Base-by-base conservation (phyloP, 2,329 filamentous ascomycete genomes). In the Chaetomiaceae sp. region DNA sequence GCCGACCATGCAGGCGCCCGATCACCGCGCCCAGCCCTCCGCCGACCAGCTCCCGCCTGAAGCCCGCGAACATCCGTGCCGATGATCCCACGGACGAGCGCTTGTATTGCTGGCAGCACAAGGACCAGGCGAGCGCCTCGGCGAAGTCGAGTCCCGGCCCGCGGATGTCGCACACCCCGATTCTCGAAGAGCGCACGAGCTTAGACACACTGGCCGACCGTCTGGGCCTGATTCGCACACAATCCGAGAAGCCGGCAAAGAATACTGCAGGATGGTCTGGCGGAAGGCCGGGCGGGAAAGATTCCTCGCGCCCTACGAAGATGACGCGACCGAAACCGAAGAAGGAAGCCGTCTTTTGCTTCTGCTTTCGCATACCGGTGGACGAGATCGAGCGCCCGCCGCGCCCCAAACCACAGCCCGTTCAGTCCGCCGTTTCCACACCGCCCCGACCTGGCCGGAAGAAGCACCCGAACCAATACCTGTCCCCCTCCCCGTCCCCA, bases 71-170 rank as follows among this genome's bases (percentile, higher is more conserved):
- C 18, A 58, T 66, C 12, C 62, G 68, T 58, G 66, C 70, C 6
- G 67, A 70, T 45, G 74, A 80, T 50, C 73, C 76, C 2, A 68
- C 71, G 47, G 74, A 79, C 38, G 75, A 80, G 50, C 72, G 68
- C n/a, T 76, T 83, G 40, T 96, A 89, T 68, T 97, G 91, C 72
- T 95, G 87, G 85, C 89, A 96, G 64, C 93, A 98, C 70, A 90
- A 87, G 62, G 88, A 93, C 47, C 93, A 98, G 65, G 88, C 88
- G 46, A 61, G 63, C 55, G 59, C 64, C 47, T 72, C 73, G 8
- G 63, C 71, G 2, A 64, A 63, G 36, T 72, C 71, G 15, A 74
- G 67, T 50, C 69, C 72, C 2, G 70, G 71, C 2, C 70, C 69
- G 4, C 63, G 64, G 34, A 58, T 60, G 48, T 64, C 62, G 34